These are phyloP conservation scores for Gymnopilus junonius DNA, from an alignment of 768 basidiomycete species.

Conservation along the genomic window DNA sequence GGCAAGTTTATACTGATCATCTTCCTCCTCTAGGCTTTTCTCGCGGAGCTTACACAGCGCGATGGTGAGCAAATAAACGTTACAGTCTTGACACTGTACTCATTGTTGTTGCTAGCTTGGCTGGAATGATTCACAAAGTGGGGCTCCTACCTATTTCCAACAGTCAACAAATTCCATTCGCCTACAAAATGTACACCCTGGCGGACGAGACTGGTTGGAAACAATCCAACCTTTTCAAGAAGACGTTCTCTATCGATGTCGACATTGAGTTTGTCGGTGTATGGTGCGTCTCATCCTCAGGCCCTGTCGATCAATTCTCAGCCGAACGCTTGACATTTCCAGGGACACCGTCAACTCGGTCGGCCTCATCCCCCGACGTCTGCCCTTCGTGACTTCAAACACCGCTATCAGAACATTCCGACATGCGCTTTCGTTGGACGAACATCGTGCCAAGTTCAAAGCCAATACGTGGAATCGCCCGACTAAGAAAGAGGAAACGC, in stretches of 20 bases:
- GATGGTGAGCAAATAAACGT: slow-evolving; percentile 28
- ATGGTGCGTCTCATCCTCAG: slow-evolving; percentile 34
- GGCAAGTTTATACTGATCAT: not conserved
- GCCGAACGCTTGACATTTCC: not conserved
- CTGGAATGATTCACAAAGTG: slow-evolving; percentile 62
- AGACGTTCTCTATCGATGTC: slow-evolving; percentile 51
- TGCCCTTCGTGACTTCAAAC: slow-evolving; percentile 56
- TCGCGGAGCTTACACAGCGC: slow-evolving; percentile 62
- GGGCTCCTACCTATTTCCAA: slow-evolving; percentile 46
- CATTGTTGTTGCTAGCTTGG: slow-evolving; percentile 33
- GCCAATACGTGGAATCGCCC: slow-evolving; percentile 48
- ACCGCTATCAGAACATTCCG: slow-evolving; percentile 55
- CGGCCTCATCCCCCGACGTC: slow-evolving; percentile 48
- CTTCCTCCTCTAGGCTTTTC: slow-evolving; percentile 46
- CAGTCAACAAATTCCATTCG: slow-evolving; percentile 59
- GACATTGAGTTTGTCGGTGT: slow-evolving; percentile 55
- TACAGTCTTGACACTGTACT: not conserved
- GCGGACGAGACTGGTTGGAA: slow-evolving; percentile 46
- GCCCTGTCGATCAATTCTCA: not conserved
- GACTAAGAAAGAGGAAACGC: slow-evolving; percentile 23
- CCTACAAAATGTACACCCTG: slow-evolving; percentile 57
- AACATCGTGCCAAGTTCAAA: slow-evolving; percentile 61
- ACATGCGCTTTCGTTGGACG: slow-evolving; percentile 65
- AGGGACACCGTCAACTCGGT: slow-evolving; percentile 64
- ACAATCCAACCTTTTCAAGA: slow-evolving; percentile 52